A percentile compares a stretch with the other conserved stretches of the same genome.
Evolutionary conservation across 73 alveolate genomes (phyloP).

Genomic region (Tetrahymena malaccensis): DNA sequence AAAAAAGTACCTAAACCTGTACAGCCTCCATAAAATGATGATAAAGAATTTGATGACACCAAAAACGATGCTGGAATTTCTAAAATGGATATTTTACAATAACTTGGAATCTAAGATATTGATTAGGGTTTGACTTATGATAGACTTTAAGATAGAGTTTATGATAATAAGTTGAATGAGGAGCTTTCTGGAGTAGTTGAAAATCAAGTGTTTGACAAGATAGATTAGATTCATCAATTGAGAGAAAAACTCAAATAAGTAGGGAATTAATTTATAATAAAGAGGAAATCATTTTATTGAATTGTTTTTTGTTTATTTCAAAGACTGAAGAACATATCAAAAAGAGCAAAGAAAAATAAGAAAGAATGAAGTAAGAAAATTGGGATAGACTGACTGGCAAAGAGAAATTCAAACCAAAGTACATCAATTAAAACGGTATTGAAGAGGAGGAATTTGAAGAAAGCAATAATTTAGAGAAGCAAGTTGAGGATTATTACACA

Average conservation of each 20-base stretch:
- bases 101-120: neutral
- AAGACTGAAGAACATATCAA: neutral
- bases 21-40: neutral
- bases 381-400: neutral
- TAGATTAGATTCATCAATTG: neutral
- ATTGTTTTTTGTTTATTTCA: neutral
- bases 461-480: neutral
- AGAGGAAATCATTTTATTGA: neutral
- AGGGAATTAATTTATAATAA: neutral
- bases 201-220: neutral
- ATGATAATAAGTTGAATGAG: neutral
- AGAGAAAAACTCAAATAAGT: neutral
- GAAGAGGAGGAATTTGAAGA: neutral
- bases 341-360: neutral
- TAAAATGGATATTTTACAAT: neutral
- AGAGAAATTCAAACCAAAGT: neutral
- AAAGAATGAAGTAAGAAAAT: neutral
- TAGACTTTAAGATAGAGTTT: neutral
- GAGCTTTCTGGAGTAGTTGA: neutral
- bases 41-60: neutral
- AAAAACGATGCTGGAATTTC: neutral
- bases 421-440: neutral
- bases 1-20: neutral
- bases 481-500: neutral
- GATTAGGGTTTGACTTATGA: neutral